phyloP scores from a whole-genome alignment of 1,139 yeast genomes.

The Lodderomyces pseudojiufengensis region DNA sequence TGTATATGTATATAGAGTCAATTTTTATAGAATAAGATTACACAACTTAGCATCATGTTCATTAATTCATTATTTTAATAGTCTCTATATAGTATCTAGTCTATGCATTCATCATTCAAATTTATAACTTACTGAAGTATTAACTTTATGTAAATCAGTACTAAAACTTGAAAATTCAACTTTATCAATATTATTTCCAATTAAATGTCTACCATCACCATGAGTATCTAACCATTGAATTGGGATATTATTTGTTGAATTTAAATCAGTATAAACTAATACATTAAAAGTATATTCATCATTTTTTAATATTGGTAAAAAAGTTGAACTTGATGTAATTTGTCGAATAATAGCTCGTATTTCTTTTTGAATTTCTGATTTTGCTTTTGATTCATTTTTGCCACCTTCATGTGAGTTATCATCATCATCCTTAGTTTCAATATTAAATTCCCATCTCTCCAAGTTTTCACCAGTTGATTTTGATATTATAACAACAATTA shows the following conservation, averaged over 20 bases:
- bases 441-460: slow-evolving; percentile 85
- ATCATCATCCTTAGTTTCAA: slow-evolving; percentile 37
- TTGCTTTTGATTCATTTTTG: slow-evolving; percentile 28
- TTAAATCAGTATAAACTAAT: slow-evolving; percentile 67
- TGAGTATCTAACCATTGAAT: slow-evolving; percentile 80
- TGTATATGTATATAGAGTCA: too few relatives aligned
- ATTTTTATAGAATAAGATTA: too few relatives aligned
- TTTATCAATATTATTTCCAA: slow-evolving; percentile 53
- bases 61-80: not conserved
- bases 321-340: slow-evolving; percentile 83
- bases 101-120: too few relatives aligned
- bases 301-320: slow-evolving; percentile 69
- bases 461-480: slow-evolving; percentile 64
- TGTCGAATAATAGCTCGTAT: slow-evolving; percentile 86
- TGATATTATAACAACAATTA: slow-evolving; percentile 69
- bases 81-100: not conserved
- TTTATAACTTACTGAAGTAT: slow-evolving; percentile 73
- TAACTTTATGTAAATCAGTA: slow-evolving; percentile 69
- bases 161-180: slow-evolving; percentile 69
- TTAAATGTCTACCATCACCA: slow-evolving; percentile 54
- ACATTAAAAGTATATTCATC: slow-evolving; percentile 80
- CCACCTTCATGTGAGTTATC: not conserved
- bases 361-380: slow-evolving; percentile 60
- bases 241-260: slow-evolving; percentile 57
- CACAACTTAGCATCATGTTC: not conserved